Evolutionary conservation across 2,329 filamentous ascomycete species (phyloP).

Genomic region (Neonectria ditissima): DNA sequence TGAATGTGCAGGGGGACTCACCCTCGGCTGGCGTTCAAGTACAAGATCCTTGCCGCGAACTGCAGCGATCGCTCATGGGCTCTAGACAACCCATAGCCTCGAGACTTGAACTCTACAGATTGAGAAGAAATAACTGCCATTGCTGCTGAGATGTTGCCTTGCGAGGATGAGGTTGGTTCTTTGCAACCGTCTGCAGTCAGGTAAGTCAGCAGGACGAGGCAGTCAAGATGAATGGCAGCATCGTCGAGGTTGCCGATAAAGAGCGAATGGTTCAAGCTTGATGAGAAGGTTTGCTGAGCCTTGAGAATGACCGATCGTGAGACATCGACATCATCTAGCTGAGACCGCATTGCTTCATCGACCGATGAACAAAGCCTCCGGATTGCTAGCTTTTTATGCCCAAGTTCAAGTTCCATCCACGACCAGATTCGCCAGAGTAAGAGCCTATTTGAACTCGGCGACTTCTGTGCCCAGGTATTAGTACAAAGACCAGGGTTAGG

Average conservation of each 20-base stretch:
- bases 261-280: slow-evolving; percentile 67
- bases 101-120: slow-evolving; percentile 57
- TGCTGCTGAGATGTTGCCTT: slow-evolving; percentile 68
- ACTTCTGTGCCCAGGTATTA: slow-evolving; percentile 32
- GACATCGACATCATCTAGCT: slow-evolving; percentile 34
- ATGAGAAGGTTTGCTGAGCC: slow-evolving; percentile 63
- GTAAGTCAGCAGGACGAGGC: slow-evolving; percentile 75
- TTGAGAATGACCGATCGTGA: slow-evolving; percentile 62
- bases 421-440: slow-evolving; percentile 72
- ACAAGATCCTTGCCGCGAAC: slow-evolving; percentile 73
- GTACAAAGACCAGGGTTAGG: background rate
- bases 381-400: slow-evolving; percentile 50
- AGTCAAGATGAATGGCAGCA: slow-evolving; percentile 69
- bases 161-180: slow-evolving; percentile 59
- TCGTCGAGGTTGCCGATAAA: slow-evolving; percentile 60
- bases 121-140: slow-evolving; percentile 56
- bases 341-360: slow-evolving; percentile 44
- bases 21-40: slow-evolving; percentile 72
- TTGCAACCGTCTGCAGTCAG: slow-evolving; percentile 59
- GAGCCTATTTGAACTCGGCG: slow-evolving; percentile 37
- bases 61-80: slow-evolving; percentile 77
- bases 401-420: slow-evolving; percentile 71
- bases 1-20: slow-evolving; percentile 47
- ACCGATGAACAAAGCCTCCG: slow-evolving; percentile 55
- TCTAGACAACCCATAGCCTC: slow-evolving; percentile 47